phyloP scores from a whole-genome alignment of 176 grass and related monocot species.

The Elymus sibiricus region DNA sequence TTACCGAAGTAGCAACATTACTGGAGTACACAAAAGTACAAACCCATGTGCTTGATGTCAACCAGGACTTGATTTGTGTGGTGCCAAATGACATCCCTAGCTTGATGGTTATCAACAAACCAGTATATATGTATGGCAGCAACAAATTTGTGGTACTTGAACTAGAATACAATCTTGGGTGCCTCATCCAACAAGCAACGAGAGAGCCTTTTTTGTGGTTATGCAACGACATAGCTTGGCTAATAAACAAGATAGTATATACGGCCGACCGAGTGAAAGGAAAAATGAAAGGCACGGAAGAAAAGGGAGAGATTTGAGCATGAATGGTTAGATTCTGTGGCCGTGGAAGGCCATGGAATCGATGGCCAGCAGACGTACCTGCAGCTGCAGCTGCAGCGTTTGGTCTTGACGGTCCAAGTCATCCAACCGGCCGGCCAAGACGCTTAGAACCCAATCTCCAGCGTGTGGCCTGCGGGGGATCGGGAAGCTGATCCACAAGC shows the following conservation, averaged over 20 bases:
- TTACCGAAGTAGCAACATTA: background rate
- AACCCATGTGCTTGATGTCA: slow-evolving; percentile 8
- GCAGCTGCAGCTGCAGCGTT: background rate
- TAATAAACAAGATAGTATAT: background rate
- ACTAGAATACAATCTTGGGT: slow-evolving; percentile 15
- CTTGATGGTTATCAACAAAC: slow-evolving; percentile 23
- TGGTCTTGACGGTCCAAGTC: slow-evolving; percentile 9
- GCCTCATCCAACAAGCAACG: slow-evolving; percentile 24
- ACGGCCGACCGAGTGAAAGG: background rate
- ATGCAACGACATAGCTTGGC: background rate
- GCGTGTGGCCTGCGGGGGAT: slow-evolving; percentile 55
- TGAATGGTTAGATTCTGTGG: slow-evolving; percentile 23
- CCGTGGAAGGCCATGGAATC: background rate
- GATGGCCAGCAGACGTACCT: slow-evolving; percentile 25
- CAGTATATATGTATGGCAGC: background rate
- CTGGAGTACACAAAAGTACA: background rate
- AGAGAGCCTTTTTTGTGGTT: slow-evolving; percentile 9
- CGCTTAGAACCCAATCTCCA: slow-evolving; percentile 55
- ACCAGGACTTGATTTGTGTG: slow-evolving; percentile 16
- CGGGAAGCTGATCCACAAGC: slow-evolving; percentile 58
- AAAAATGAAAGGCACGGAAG: background rate
- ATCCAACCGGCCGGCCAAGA: slow-evolving; percentile 34
- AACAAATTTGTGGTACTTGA: slow-evolving; percentile 24
- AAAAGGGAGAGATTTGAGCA: background rate
- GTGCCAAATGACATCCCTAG: slow-evolving; percentile 29